Evolutionary conservation across 371 early-diverging fungal species (phyloP).

Genomic region (Mucor indicus): DNA sequence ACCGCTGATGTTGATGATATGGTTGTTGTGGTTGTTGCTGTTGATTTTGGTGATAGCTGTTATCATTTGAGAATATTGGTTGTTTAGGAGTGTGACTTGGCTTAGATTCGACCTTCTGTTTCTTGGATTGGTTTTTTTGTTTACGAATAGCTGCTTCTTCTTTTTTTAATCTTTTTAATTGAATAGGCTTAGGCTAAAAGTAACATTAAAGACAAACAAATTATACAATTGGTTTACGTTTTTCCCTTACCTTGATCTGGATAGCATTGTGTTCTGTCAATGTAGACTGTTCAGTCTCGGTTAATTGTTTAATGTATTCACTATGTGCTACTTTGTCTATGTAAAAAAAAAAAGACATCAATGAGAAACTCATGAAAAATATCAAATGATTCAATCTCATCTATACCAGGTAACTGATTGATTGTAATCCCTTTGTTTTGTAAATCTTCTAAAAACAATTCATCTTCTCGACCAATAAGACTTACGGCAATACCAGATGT

Average conservation of each 20-base stretch:
- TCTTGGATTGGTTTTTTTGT: background rate
- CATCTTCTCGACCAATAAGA: conserved; percentile 31
- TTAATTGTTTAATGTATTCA: conserved; percentile 30
- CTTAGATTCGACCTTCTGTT: background rate
- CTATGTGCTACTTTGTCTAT: conserved; percentile 32
- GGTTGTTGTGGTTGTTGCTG: background rate
- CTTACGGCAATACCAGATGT: conserved; percentile 51
- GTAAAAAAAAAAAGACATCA: background rate
- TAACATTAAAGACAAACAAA: no score
- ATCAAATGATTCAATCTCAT: no score
- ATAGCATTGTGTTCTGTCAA: conserved; percentile 15
- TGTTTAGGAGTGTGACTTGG: background rate
- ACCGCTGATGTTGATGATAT: background rate
- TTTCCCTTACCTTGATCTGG: background rate
- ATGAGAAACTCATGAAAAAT: background rate
- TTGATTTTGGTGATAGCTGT: background rate
- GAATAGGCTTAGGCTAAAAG: conserved; percentile 6
- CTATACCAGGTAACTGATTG: conserved; percentile 34
- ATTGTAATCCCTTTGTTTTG: conserved; percentile 17
- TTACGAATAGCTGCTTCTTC: background rate
- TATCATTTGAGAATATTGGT: no score
- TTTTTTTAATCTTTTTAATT: background rate
- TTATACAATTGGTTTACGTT: background rate
- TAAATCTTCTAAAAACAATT: conserved; percentile 20
- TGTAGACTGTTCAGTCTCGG: conserved; percentile 24